Evolutionary conservation across 2,329 filamentous ascomycete genomes (phyloP).

Genomic region (Exophiala xenobiotica): DNA sequence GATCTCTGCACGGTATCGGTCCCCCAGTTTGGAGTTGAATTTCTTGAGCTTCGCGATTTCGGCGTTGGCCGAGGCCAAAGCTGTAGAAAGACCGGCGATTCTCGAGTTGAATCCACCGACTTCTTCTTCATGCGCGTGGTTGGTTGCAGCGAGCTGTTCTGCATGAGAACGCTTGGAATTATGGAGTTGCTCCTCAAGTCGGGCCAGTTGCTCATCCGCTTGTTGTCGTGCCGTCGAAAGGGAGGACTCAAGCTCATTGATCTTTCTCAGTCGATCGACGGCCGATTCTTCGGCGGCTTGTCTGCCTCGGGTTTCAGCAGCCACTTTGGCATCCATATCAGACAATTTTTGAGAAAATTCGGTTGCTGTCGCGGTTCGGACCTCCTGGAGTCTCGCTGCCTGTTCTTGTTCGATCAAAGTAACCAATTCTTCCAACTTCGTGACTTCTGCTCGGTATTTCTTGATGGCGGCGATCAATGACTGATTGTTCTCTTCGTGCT

Average conservation of each 20-base stretch:
- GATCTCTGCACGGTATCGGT: constrained; percentile 39
- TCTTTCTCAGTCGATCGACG: constrained; percentile 37
- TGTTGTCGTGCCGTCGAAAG: constrained; percentile 38
- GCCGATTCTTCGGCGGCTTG: constrained; percentile 38
- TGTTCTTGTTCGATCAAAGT: constrained; percentile 43
- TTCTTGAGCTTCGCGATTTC: constrained; percentile 39
- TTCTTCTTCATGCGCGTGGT: constrained; percentile 38
- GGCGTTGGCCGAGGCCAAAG: constrained; percentile 37
- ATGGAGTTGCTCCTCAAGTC: constrained; percentile 31
- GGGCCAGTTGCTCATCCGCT: constrained; percentile 36
- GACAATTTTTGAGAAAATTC: constrained; percentile 35
- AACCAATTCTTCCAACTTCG: constrained; percentile 44
- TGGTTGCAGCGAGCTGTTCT: constrained; percentile 33
- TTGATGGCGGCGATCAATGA: constrained; percentile 44
- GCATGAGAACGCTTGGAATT: constrained; percentile 35
- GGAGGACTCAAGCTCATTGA: constrained; percentile 39
- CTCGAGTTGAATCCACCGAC: constrained; percentile 42
- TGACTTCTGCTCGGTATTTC: constrained; percentile 46
- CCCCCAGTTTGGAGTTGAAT: constrained; percentile 39
- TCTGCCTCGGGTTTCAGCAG: constrained; percentile 36
- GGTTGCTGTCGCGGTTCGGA: constrained; percentile 35
- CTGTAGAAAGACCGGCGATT: constrained; percentile 42
- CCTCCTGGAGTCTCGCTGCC: constrained; percentile 38
- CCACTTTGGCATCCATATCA: constrained; percentile 38
- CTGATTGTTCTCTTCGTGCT: constrained; percentile 43